Percentiles rank a stretch among this genome's conserved stretches.
These are phyloP conservation scores for Neofusicoccum kwambonambiense DNA, from an alignment of 2,329 filamentous ascomycete genomes.

Conservation along the genomic window DNA sequence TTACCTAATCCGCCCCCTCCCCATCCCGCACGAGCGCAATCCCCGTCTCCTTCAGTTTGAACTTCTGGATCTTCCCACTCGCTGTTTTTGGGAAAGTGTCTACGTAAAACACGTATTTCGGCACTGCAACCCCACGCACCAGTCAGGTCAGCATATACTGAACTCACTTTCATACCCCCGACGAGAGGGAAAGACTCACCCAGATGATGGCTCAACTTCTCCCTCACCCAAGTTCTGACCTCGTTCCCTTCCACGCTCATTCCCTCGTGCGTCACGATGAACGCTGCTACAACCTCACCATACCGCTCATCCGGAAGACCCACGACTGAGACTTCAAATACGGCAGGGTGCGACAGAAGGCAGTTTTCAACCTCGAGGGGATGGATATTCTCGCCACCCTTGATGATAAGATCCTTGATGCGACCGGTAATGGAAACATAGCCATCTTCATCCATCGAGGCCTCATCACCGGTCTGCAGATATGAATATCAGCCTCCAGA, in stretches of 20 bases:
- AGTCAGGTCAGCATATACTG: slow-evolving; percentile 11
- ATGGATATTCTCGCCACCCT: slow-evolving; percentile 93
- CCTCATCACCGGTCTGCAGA: slow-evolving; percentile 80
- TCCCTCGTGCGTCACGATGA: slow-evolving; percentile 59
- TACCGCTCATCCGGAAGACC: slow-evolving; percentile 79
- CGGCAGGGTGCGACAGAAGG: slow-evolving; percentile 67
- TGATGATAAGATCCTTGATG: slow-evolving; percentile 94
- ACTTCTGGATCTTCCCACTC: slow-evolving; percentile 97
- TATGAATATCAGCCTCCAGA: no score
- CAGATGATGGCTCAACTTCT: slow-evolving; percentile 69
- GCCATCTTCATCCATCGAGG: slow-evolving; percentile 75
- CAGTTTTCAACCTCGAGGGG: slow-evolving; percentile 91
- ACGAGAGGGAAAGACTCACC: slow-evolving; percentile 42
- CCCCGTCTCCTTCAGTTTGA: slow-evolving; percentile 71
- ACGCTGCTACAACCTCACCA: slow-evolving; percentile 84
- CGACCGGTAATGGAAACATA: slow-evolving; percentile 86
- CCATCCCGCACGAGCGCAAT: slow-evolving; percentile 47
- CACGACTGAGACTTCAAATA: slow-evolving; percentile 78
- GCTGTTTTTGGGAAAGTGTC: slow-evolving; percentile 75
- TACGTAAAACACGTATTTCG: slow-evolving; percentile 86
- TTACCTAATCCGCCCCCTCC: slow-evolving; percentile 17
- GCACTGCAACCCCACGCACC: slow-evolving; percentile 50
- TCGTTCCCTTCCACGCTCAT: slow-evolving; percentile 54
- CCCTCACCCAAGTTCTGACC: slow-evolving; percentile 70
- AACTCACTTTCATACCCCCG: not conserved